Evolutionary conservation across 306 rosid genomes (phyloP), one percentile per base, ranked within the genome.

Genomic region (Citrullus mucosospermus): DNA sequence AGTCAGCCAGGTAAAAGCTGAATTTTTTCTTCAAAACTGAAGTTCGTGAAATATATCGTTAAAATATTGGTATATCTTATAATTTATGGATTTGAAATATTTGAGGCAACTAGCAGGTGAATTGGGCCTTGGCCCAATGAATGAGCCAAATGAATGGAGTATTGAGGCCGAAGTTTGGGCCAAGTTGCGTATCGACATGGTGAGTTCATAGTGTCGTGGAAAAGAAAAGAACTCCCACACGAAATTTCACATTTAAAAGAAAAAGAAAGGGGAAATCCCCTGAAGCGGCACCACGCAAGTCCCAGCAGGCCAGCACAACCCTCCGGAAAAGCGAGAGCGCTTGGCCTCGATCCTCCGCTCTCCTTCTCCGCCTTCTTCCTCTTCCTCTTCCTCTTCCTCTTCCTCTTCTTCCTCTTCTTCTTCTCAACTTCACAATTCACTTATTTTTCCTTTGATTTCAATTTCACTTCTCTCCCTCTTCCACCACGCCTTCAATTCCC

Each of bases 291-390:
- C 57, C 57, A 53, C 57, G 57, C 57, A 53, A 53, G n/a, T 53
- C 57, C 2, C 57, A 53, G 53, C 53, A 48, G 53, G 51, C 51
- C 51, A 46, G 7, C n/a, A 51, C 7, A 51, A 4, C 56, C n/a
- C 8, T 51, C 18, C 56, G 56, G 38, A 69, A 22, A 46, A 22
- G 56, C 76, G 20, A 70, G 76, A 70, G 57, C 76, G 75, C 76
- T n/a, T 39, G 54, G 74, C 54, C 3, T 71, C 57, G 20, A 71
- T 48, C 76, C 76, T 70, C 76, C 76, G 76, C 57, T 70, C 76
- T 22, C 57, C 76, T 70, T 46, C 57, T 4, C 22, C 48, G 10
- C 28, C 72, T 65, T 36, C 71, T 6, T 15, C 71, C 16, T 6
- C 41, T 32, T 8, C 71, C 7, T 36, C 48, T 6, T 17, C 75